Percentiles rank a stretch among this genome's conserved stretches.
Evolutionary conservation across 345 rosid genomes (phyloP).

Genomic region (Populus ilicifolia): DNA sequence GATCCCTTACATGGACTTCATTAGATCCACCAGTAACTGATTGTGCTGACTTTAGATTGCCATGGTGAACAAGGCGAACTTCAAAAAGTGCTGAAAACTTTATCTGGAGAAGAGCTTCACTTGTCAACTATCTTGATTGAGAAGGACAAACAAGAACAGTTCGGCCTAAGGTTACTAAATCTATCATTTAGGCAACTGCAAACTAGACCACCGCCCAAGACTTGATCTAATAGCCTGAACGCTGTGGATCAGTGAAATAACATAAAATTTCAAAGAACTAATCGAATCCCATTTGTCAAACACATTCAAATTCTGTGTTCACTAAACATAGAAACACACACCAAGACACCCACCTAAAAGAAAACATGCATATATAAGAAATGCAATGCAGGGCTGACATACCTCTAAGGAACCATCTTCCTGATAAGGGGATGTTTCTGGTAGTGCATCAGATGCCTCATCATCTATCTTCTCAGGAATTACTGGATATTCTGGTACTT

Average conservation of each 20-base stretch:
- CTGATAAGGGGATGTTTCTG: conserved; percentile 48
- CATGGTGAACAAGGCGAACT: conserved; percentile 50
- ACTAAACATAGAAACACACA: not conserved
- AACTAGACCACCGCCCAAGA: not conserved
- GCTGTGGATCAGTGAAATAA: no score
- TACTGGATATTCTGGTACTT: conserved; percentile 61
- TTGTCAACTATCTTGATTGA: conserved; percentile 2
- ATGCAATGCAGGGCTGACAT: not conserved
- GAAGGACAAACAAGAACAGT: conserved; percentile 7
- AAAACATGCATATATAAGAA: not conserved
- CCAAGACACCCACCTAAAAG: not conserved
- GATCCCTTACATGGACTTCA: conserved; percentile 22
- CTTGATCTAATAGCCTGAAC: not conserved
- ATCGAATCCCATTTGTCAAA: not conserved
- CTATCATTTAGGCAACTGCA: not conserved
- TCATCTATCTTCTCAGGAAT: conserved; percentile 41
- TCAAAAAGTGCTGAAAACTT: conserved; percentile 68
- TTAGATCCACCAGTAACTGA: conserved; percentile 19
- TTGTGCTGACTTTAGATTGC: conserved; percentile 24
- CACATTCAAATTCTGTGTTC: not conserved
- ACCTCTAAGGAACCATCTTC: conserved; percentile 87
- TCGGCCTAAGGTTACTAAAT: not conserved
- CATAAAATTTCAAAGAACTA: not conserved
- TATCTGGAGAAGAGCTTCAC: conserved; percentile 43
- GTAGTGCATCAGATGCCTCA: conserved; percentile 31